Conservation (phyloP, 164 flowering plant species). For the Nymphaea thermarum region DNA sequence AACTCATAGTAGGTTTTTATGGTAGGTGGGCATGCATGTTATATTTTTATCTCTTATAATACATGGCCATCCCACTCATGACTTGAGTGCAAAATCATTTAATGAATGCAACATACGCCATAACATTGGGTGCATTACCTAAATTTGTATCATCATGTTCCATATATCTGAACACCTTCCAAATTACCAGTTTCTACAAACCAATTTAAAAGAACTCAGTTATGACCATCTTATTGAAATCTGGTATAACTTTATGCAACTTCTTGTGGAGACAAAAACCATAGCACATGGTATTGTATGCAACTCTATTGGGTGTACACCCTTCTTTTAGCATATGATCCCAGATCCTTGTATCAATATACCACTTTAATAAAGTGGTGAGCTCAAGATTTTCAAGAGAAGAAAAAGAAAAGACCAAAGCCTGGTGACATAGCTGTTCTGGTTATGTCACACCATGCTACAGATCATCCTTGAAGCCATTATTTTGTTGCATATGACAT, state of each 20-base stretch:
- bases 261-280: slow-evolving; percentile 43
- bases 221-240: slow-evolving; percentile 39
- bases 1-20: slow-evolving; percentile 59
- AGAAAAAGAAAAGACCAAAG: too few relatives aligned
- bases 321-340: slow-evolving; percentile 34
- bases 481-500: too few relatives aligned
- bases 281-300: slow-evolving; percentile 43
- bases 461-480: too few relatives aligned
- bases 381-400: too few relatives aligned
- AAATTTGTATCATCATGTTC: slow-evolving; percentile 49
- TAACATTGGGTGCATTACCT: slow-evolving; percentile 71
- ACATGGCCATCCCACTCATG: slow-evolving; percentile 46
- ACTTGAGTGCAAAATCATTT: slow-evolving; percentile 48
- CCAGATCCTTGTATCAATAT: slow-evolving; percentile 47
- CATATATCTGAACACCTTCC: slow-evolving; percentile 45
- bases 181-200: slow-evolving; percentile 49
- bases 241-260: slow-evolving; percentile 28
- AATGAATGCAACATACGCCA: slow-evolving; percentile 51
- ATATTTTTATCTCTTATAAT: slow-evolving; percentile 38
- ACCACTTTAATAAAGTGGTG: slow-evolving; percentile 21
- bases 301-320: slow-evolving; percentile 38
- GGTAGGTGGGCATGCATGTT: slow-evolving; percentile 38
- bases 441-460: too few relatives aligned
- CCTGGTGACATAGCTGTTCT: too few relatives aligned
- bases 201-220: slow-evolving; percentile 39